A percentile compares a stretch with the other conserved stretches of the same genome.
These are phyloP conservation scores for Fraxinus floribunda DNA, from an alignment of 305 asterid species.

Conservation along the genomic window DNA sequence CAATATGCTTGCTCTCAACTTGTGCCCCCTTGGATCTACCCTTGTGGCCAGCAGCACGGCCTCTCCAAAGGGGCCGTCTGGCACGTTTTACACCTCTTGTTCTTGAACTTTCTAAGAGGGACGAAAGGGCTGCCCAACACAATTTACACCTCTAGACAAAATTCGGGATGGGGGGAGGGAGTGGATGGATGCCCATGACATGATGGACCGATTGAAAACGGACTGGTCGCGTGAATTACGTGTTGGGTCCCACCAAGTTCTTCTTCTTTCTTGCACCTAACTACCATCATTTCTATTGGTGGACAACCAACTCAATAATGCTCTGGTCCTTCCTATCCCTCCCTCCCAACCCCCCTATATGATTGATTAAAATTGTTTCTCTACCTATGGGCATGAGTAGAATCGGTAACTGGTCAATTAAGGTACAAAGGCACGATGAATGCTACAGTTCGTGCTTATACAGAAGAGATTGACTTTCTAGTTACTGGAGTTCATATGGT, in stretches of 20 bases:
- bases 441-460: neutral
- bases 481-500: neutral
- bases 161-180: neutral
- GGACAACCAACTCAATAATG: constrained; percentile 32
- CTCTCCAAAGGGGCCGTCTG: neutral
- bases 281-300: constrained; percentile 19
- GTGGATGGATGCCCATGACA: constrained; percentile 15
- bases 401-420: neutral
- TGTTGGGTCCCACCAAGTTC: neutral
- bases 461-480: neutral
- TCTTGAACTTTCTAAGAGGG: neutral
- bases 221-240: neutral
- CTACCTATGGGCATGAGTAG: neutral
- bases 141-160: neutral
- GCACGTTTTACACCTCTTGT: neutral
- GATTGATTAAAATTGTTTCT: neutral
- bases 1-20: neutral
- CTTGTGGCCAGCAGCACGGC: neutral
- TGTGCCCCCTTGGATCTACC: neutral
- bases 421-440: neutral
- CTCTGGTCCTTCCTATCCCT: neutral
- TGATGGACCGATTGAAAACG: neutral
- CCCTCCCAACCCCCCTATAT: neutral
- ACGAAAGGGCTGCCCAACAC: neutral
- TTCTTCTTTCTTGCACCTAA: constrained; percentile 28